Evolutionary conservation across 495 filamentous ascomycete species (phyloP).

Genomic region (Penicillium flavigenum): DNA sequence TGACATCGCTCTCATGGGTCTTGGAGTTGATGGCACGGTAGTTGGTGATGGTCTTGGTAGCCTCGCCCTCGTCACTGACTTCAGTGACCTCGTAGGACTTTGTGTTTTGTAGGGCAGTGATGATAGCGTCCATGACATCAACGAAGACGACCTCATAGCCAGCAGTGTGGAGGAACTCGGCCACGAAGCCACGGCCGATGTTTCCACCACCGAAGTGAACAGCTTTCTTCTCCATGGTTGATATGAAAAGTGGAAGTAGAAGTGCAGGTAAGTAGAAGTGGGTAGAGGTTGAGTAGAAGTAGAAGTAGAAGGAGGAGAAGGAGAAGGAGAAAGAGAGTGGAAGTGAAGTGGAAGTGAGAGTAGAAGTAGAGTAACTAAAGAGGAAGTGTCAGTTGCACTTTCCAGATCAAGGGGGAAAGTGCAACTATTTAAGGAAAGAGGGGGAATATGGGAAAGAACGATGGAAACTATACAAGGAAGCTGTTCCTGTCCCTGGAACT

Average conservation of each 20-base stretch:
- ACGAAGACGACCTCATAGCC: constrained; percentile 92
- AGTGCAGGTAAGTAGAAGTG: constrained; percentile 1
- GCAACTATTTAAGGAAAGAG: constrained; percentile 14
- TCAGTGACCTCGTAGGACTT: constrained; percentile 87
- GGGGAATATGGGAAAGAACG: constrained; percentile 1
- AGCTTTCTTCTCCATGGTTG: constrained; percentile 70
- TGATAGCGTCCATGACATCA: constrained; percentile 82
- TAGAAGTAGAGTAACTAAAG: not conserved
- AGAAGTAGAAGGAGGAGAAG: not conserved
- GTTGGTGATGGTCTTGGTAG: constrained; percentile 79
- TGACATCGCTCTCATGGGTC: constrained; percentile 71
- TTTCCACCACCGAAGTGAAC: constrained; percentile 95
- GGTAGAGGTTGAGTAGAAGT: constrained; percentile 7
- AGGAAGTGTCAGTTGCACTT: not conserved
- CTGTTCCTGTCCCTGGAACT: not conserved
- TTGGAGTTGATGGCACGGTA: constrained; percentile 95
- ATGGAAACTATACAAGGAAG: not conserved
- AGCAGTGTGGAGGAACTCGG: constrained; percentile 70
- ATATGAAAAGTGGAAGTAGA: constrained; percentile 6
- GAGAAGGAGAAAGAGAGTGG: not conserved
- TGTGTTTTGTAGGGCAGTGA: constrained; percentile 69
- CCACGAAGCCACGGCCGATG: constrained; percentile 72
- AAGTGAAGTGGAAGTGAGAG: not conserved
- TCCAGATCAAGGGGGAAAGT: constrained; percentile 1
- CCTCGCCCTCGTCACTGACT: constrained; percentile 82